phyloP scores from a whole-genome alignment of 2,329 filamentous ascomycete species.

The Sclerotinia borealis region DNA sequence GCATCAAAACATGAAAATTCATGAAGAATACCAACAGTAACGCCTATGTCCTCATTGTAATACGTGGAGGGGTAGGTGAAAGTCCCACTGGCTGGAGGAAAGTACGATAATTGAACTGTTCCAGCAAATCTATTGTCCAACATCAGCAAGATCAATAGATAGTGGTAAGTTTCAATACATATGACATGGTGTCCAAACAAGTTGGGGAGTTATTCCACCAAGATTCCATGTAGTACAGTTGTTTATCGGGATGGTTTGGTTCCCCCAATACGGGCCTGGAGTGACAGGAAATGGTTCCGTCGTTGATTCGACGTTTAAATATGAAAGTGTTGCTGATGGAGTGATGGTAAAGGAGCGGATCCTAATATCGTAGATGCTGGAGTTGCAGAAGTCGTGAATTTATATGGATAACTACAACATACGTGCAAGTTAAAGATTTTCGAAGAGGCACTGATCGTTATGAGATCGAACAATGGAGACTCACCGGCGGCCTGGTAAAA shows the following conservation, averaged over 20 bases:
- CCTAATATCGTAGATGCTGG: not conserved
- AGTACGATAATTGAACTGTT: conserved; percentile 19
- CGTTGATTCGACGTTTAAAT: not conserved
- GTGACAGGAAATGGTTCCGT: conserved; percentile 3
- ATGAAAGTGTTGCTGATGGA: not conserved
- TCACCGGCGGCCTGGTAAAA: not conserved
- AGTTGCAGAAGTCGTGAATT: not conserved
- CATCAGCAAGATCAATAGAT: not conserved
- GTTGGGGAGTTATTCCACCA: not conserved
- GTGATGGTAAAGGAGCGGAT: conserved; percentile 13
- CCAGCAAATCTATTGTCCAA: conserved; percentile 16
- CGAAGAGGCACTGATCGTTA: no score
- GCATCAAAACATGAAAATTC: not conserved
- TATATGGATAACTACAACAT: not conserved
- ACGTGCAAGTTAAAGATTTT: not conserved
- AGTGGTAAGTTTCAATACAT: conserved; percentile 4
- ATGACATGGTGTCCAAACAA: conserved; percentile 16
- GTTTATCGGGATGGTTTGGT: conserved; percentile 17
- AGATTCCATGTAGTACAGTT: conserved; percentile 13
- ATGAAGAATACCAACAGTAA: conserved; percentile 16
- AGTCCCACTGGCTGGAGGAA: conserved; percentile 16
- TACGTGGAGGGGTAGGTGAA: conserved; percentile 15
- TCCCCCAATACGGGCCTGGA: conserved; percentile 13
- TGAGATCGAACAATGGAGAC: not conserved
- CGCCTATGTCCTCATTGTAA: conserved; percentile 11